These are phyloP conservation scores for Cryphonectria carpinicola DNA, from an alignment of 2,329 filamentous ascomycete species.

Conservation along the genomic window DNA sequence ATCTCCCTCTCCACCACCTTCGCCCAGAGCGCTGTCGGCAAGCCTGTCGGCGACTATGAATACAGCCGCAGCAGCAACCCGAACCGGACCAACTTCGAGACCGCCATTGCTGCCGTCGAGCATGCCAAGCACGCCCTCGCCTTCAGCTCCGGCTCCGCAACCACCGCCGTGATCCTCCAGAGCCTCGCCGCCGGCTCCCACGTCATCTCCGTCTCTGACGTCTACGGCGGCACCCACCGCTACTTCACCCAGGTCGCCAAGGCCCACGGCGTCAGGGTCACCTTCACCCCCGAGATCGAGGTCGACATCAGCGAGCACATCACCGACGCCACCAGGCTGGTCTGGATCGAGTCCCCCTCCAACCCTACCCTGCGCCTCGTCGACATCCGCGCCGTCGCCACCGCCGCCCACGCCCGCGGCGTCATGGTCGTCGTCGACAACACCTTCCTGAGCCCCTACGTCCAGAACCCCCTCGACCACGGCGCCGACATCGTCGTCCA, in stretches of 20 bases:
- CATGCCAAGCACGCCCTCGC: slow-evolving; percentile 90
- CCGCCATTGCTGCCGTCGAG: slow-evolving; percentile 87
- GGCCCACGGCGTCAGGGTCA: slow-evolving; percentile 91
- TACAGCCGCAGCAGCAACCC: slow-evolving; percentile 94
- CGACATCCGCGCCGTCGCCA: slow-evolving; percentile 85
- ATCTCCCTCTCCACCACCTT: slow-evolving; percentile 97
- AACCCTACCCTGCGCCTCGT: slow-evolving; percentile 94
- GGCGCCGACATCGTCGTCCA: slow-evolving; percentile 97
- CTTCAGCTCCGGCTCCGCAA: slow-evolving; percentile 91
- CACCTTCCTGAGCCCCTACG: slow-evolving; percentile 94
- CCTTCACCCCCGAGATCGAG: slow-evolving; percentile 92
- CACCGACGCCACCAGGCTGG: slow-evolving; percentile 83
- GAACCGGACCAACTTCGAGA: slow-evolving; percentile 93
- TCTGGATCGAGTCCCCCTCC: slow-evolving; percentile 96
- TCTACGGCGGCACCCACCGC: slow-evolving; percentile 96
- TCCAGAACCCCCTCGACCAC: slow-evolving; percentile 94
- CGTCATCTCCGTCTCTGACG: slow-evolving; percentile 94
- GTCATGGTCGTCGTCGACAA: slow-evolving; percentile 99
- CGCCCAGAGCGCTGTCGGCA: slow-evolving; percentile 85
- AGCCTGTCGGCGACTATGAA: slow-evolving; percentile 87
- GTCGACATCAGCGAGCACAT: slow-evolving; percentile 85
- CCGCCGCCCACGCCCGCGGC: slow-evolving; percentile 81
- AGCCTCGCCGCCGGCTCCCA: slow-evolving; percentile 89
- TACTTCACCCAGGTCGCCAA: slow-evolving; percentile 98
- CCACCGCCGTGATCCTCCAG: slow-evolving; percentile 91